These are phyloP conservation scores for Mortierella alpina DNA, from an alignment of 192 early-diverging fungal species.

Conservation along the genomic window DNA sequence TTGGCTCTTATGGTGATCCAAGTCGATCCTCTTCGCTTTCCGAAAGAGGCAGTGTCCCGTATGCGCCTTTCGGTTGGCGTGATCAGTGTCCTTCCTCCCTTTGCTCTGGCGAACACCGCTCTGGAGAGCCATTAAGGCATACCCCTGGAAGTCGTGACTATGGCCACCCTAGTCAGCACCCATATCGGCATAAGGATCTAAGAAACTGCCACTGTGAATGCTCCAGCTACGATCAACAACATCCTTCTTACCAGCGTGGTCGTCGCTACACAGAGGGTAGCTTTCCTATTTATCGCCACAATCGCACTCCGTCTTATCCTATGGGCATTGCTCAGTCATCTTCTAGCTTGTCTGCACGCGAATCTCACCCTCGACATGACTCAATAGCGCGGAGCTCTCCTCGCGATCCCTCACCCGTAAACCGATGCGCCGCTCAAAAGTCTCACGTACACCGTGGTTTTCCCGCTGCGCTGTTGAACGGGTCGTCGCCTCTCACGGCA, in stretches of 20 bases:
- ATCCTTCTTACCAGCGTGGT: conserved; percentile 8
- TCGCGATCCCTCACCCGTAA: background rate
- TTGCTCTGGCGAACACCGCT: too few relatives aligned
- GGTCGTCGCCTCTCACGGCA: too few relatives aligned
- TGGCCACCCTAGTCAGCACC: conserved; percentile 5
- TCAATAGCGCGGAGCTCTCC: background rate
- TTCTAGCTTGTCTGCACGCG: background rate
- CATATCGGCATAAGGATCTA: conserved; percentile 8
- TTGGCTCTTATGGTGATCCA: too few relatives aligned
- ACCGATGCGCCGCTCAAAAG: too few relatives aligned
- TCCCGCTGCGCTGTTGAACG: conserved; percentile 13
- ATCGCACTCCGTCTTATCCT: conserved; percentile 12
- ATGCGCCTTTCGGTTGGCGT: too few relatives aligned
- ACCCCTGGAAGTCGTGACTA: background rate
- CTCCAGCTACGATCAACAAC: conserved; percentile 7
- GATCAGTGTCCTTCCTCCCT: too few relatives aligned
- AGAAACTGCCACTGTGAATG: background rate
- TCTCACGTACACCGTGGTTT: conserved; percentile 8
- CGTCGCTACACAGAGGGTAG: conserved; percentile 5
- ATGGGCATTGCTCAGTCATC: conserved; percentile 16
- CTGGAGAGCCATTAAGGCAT: too few relatives aligned
- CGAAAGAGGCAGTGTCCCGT: too few relatives aligned
- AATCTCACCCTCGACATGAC: background rate
- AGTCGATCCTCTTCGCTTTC: too few relatives aligned
- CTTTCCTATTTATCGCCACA: conserved; percentile 4